A percentile compares a stretch with the other conserved stretches of the same genome.
These are phyloP conservation scores for Phytophthora lateralis DNA, from an alignment of 352 stramenopile species.

Conservation along the genomic window DNA sequence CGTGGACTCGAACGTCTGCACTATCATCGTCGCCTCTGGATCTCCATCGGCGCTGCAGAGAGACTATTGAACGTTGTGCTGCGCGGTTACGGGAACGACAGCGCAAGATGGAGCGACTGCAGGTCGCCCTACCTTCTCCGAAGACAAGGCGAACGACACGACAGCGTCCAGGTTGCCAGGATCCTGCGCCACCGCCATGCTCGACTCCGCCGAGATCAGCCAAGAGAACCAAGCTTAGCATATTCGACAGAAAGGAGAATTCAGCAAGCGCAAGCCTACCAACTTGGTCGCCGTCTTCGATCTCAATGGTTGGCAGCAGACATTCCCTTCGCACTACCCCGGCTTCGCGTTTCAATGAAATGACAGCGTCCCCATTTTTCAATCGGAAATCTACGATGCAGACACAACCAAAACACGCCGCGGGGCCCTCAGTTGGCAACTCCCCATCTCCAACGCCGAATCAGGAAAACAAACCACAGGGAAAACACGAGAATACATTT, in stretches of 20 bases:
- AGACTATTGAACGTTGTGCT: slow-evolving; percentile 23
- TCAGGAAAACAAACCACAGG: background rate
- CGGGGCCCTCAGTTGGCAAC: background rate
- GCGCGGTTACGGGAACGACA: slow-evolving; percentile 20
- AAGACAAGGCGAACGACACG: background rate
- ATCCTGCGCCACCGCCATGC: background rate
- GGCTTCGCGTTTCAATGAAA: slow-evolving; percentile 2
- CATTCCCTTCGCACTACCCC: background rate
- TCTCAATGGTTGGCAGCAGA: background rate
- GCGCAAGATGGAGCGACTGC: slow-evolving; percentile 30
- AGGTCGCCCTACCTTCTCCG: slow-evolving; percentile 8
- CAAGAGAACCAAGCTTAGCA: slow-evolving; percentile 18
- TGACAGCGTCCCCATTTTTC: slow-evolving; percentile 4
- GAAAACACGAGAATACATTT: background rate
- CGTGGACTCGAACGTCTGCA: background rate
- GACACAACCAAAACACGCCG: background rate
- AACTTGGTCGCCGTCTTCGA: slow-evolving; percentile 8
- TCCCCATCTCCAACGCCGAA: background rate
- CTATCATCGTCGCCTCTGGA: slow-evolving; percentile 15
- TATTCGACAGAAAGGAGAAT: background rate
- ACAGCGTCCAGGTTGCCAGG: background rate
- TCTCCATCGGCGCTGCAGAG: slow-evolving; percentile 21
- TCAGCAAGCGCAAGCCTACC: background rate
- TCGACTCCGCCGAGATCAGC: slow-evolving; percentile 14
- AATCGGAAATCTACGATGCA: slow-evolving; percentile 1